Evolutionary conservation across 441 rosid genomes (phyloP).

Genomic region (Kokia cookei): DNA sequence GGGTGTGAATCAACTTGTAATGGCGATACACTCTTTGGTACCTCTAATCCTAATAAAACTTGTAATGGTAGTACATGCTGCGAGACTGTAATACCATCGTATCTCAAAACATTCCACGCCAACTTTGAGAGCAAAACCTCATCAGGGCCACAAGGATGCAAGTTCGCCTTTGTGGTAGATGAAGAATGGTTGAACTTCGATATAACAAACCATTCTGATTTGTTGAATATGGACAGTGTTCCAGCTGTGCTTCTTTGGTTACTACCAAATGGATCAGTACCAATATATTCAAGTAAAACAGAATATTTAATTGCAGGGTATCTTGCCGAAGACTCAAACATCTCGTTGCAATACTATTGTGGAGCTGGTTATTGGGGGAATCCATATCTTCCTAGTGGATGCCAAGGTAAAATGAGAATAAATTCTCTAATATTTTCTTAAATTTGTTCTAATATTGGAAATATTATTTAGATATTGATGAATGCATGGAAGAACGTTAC

Average conservation of each 20-base stretch:
- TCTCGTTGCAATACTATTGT: constrained; percentile 13
- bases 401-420: constrained; percentile 13
- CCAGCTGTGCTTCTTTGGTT: constrained; percentile 1
- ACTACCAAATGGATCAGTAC: background rate
- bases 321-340: background rate
- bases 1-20: background rate
- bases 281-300: no score
- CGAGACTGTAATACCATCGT: background rate
- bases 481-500: background rate
- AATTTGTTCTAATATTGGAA: background rate
- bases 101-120: background rate
- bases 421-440: no score
- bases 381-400: constrained; percentile 18
- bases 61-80: constrained; percentile 4
- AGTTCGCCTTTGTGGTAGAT: constrained; percentile 17
- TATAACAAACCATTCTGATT: background rate
- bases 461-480: constrained; percentile 13
- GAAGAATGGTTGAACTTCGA: background rate
- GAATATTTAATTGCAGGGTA: rapidly evolving
- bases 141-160: background rate
- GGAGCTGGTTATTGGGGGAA: constrained; percentile 3
- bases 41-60: no score
- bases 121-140: background rate
- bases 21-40: background rate
- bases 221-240: background rate